Conservation (phyloP, 2,329 filamentous ascomycete species). For the Didymellaceae sp. region DNA sequence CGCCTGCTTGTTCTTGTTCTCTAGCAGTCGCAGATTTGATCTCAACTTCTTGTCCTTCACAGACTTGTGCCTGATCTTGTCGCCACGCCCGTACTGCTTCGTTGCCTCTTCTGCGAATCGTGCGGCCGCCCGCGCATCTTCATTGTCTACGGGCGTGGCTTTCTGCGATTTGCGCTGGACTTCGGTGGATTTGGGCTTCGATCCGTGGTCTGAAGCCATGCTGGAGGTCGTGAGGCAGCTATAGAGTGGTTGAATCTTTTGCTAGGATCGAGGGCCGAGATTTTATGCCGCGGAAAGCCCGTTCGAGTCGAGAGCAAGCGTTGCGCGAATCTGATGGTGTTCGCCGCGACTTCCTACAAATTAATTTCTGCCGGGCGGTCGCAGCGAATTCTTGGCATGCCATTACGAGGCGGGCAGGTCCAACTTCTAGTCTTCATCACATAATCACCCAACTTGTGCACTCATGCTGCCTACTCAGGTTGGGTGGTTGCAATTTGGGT, state of each 20-base stretch:
- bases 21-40: slow-evolving; percentile 77
- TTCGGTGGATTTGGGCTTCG: slow-evolving; percentile 21
- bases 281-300: not conserved
- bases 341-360: slow-evolving; percentile 1
- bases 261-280: no score
- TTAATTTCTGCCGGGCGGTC: slow-evolving; percentile 22
- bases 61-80: slow-evolving; percentile 71
- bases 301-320: not conserved
- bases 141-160: slow-evolving; percentile 30
- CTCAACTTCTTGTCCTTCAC: slow-evolving; percentile 92
- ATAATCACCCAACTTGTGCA: no score
- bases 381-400: slow-evolving; percentile 17
- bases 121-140: slow-evolving; percentile 38
- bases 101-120: slow-evolving; percentile 60
- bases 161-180: slow-evolving; percentile 31
- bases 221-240: not conserved
- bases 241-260: no score
- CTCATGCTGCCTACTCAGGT: no score
- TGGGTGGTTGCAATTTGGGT: no score
- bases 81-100: slow-evolving; percentile 83
- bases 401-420: no score
- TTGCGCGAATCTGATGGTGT: slow-evolving; percentile 2
- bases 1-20: slow-evolving; percentile 82
- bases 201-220: slow-evolving; percentile 34
- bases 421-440: no score